These are phyloP conservation scores for Pseudogymnoascus sp. DNA, from an alignment of 2,329 filamentous ascomycete species.

Conservation along the genomic window DNA sequence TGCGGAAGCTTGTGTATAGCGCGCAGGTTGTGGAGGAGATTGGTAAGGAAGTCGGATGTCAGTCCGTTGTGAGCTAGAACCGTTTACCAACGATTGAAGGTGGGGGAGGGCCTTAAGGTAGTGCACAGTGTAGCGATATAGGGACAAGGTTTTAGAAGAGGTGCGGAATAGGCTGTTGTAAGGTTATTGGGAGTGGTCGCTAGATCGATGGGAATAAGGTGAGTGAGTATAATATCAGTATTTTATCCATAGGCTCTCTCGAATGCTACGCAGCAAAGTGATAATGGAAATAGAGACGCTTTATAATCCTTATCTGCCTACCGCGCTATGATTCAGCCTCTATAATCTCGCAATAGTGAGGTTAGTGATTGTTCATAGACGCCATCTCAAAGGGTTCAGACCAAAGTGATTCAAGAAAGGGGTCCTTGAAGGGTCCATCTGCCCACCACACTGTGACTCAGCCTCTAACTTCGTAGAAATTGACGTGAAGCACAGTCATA, in stretches of 20 bases:
- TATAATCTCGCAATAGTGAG: background rate
- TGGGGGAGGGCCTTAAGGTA: too few species aligned
- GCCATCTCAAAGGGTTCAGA: background rate
- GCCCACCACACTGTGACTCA: background rate
- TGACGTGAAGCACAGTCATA: background rate
- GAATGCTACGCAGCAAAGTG: background rate
- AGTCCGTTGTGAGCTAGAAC: too few species aligned
- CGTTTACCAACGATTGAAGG: too few species aligned
- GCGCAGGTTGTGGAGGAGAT: too few species aligned
- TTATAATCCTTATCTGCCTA: background rate
- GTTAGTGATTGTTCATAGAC: background rate
- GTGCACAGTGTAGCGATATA: too few species aligned
- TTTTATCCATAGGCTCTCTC: background rate
- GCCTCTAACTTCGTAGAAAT: background rate
- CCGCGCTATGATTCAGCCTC: background rate
- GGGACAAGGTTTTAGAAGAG: too few species aligned
- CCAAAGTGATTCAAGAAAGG: background rate
- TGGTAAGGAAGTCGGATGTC: too few species aligned
- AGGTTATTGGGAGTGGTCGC: too few species aligned
- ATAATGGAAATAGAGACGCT: background rate
- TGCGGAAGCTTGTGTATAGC: too few species aligned
- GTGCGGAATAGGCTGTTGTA: too few species aligned
- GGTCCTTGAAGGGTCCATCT: background rate
- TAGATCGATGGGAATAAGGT: too few species aligned
- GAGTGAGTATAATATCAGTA: too few species aligned